Conservation (phyloP, 2,329 filamentous ascomycete genomes). For the Hypomyces perniciosus region DNA sequence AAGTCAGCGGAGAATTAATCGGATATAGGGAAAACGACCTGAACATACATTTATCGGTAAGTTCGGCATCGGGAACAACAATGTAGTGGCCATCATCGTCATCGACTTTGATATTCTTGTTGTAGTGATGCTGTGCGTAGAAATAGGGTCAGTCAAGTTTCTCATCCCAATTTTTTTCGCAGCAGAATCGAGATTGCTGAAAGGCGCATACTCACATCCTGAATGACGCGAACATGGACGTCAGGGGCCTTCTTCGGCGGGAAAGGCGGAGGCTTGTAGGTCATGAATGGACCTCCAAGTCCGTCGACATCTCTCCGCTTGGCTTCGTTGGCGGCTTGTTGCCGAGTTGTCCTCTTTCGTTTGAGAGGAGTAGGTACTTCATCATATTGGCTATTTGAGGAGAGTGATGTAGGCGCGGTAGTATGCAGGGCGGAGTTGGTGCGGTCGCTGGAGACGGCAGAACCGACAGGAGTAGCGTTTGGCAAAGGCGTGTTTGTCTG, state of each 20-base stretch:
- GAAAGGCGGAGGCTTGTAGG: slow-evolving; percentile 79
- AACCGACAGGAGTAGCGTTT: slow-evolving; percentile 58
- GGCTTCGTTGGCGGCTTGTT: slow-evolving; percentile 75
- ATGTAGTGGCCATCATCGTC: slow-evolving; percentile 98
- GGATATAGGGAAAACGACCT: not conserved
- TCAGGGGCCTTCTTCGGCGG: slow-evolving; percentile 87
- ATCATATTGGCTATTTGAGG: slow-evolving; percentile 57
- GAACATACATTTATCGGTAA: slow-evolving; percentile 83
- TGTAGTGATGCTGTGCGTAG: slow-evolving; percentile 29
- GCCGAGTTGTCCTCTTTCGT: slow-evolving; percentile 71
- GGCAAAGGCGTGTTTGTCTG: slow-evolving; percentile 67
- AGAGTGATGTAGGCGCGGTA: slow-evolving; percentile 79
- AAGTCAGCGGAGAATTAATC: slow-evolving; percentile 1
- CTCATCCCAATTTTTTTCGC: not conserved
- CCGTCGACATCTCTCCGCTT: slow-evolving; percentile 70
- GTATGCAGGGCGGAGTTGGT: slow-evolving; percentile 76
- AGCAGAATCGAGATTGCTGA: not conserved
- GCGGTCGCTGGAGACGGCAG: slow-evolving; percentile 74
- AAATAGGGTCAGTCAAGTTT: not conserved
- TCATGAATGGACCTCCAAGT: slow-evolving; percentile 64
- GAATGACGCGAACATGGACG: slow-evolving; percentile 57
- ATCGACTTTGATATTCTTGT: slow-evolving; percentile 70
- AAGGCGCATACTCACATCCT: slow-evolving; percentile 48
- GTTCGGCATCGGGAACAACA: slow-evolving; percentile 75
- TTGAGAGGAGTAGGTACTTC: slow-evolving; percentile 72